phyloP scores from a whole-genome alignment of 306 rosid species.

The Pueraria montana region DNA sequence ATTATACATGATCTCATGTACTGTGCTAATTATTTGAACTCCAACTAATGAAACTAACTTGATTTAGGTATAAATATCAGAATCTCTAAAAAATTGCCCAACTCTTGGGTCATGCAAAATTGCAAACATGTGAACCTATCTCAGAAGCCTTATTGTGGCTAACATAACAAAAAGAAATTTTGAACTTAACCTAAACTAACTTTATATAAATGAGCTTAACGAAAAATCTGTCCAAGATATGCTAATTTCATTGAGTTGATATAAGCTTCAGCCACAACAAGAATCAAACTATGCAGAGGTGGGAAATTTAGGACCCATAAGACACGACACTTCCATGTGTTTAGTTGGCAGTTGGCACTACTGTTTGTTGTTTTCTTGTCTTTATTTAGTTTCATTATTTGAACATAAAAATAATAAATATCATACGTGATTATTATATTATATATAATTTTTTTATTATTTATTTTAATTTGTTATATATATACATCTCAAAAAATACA shows the following conservation, averaged over 20 bases:
- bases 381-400: not conserved
- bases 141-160: not conserved
- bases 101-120: not conserved
- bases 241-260: not conserved
- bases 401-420: not conserved
- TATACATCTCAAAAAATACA: not conserved
- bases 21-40: no score
- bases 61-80: not conserved
- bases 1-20: no score
- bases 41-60: not conserved
- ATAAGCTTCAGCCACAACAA: not conserved
- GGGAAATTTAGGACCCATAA: not conserved
- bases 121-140: not conserved
- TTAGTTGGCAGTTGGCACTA: not conserved
- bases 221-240: not conserved
- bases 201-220: not conserved
- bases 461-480: not conserved
- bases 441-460: not conserved
- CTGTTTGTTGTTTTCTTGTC: not conserved
- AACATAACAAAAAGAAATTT: not conserved
- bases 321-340: not conserved
- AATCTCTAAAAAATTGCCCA: not conserved
- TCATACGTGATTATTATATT: not conserved
- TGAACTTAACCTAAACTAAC: not conserved
- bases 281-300: not conserved